A percentile compares a stretch with the other conserved stretches of the same genome.
Evolutionary conservation across 2,329 filamentous ascomycete genomes (phyloP).

Genomic region (Chaetomiaceae sp.): DNA sequence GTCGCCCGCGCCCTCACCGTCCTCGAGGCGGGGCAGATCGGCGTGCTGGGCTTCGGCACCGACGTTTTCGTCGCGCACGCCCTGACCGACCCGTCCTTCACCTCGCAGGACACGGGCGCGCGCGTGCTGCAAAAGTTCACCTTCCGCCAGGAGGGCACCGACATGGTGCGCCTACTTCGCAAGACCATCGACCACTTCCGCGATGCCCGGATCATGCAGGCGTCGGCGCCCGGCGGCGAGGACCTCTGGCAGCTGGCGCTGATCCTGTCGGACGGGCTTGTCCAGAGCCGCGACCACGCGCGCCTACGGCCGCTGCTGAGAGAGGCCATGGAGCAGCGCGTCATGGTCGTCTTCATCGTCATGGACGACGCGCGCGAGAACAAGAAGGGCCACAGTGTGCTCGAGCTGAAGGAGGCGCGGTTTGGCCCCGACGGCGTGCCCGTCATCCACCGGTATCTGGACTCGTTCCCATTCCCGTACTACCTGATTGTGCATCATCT

Average conservation of each 20-base stretch:
- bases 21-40: conserved; percentile 93
- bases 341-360: conserved; percentile 98
- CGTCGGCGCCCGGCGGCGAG: conserved; percentile 42
- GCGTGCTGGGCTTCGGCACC: conserved; percentile 82
- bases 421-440: conserved; percentile 65
- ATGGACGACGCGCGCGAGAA: conserved; percentile 64
- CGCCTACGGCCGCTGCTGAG: conserved; percentile 75
- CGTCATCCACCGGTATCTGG: conserved; percentile 84
- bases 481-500: conserved; percentile 93
- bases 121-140: conserved; percentile 78
- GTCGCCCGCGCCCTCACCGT: conserved; percentile 82
- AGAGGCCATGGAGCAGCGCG: conserved; percentile 84
- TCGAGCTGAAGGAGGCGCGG: conserved; percentile 82
- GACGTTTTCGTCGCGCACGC: conserved; percentile 80
- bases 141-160: conserved; percentile 80
- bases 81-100: conserved; percentile 77
- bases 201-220: conserved; percentile 54
- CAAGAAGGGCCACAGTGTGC: conserved; percentile 59
- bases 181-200: conserved; percentile 78
- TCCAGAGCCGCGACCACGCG: conserved; percentile 75
- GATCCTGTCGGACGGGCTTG: conserved; percentile 90
- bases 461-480: conserved; percentile 94
- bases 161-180: conserved; percentile 73
- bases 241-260: conserved; percentile 95
- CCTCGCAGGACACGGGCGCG: conserved; percentile 70